Evolutionary conservation across 495 filamentous ascomycete genomes (phyloP).

Genomic region (Tuber borchii): DNA sequence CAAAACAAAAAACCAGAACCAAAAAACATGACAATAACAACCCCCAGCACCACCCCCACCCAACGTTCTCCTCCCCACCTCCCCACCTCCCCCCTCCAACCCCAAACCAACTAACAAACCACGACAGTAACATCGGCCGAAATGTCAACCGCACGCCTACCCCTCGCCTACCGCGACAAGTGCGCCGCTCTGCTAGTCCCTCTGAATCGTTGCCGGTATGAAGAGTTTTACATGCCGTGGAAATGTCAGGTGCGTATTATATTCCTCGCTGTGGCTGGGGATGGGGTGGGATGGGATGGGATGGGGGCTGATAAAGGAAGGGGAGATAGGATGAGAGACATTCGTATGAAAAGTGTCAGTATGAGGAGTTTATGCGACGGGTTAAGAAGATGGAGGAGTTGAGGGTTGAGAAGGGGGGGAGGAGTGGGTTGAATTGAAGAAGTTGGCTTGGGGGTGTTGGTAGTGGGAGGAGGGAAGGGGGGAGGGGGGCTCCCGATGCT

Average conservation of each 20-base stretch:
- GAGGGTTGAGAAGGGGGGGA: conserved; percentile 71
- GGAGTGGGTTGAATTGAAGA: conserved; percentile 50
- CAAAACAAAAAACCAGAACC: too few species aligned
- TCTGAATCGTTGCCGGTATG: conserved; percentile 85
- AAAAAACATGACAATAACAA: background rate
- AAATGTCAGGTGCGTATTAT: conserved; percentile 92
- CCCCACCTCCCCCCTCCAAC: too few species aligned
- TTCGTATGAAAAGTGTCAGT: conserved; percentile 98
- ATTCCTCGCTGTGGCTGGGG: background rate
- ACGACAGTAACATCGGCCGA: conserved; percentile 69
- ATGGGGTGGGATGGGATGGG: background rate
- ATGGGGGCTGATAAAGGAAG: background rate
- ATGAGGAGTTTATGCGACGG: conserved; percentile 95
- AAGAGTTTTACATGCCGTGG: conserved; percentile 93
- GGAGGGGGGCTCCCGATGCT: too few species aligned
- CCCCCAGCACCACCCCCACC: background rate
- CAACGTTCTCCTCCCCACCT: background rate
- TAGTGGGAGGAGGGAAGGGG: too few species aligned
- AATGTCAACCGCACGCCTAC: conserved; percentile 86
- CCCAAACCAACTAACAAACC: background rate
- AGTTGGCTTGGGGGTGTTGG: conserved; percentile 12
- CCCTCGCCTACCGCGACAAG: conserved; percentile 83
- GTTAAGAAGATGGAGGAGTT: conserved; percentile 98
- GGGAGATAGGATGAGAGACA: conserved; percentile 74
- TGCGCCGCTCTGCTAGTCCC: conserved; percentile 92